phyloP scores from a whole-genome alignment of 2,329 filamentous ascomycete genomes.

The Penicillium capsulatum region DNA sequence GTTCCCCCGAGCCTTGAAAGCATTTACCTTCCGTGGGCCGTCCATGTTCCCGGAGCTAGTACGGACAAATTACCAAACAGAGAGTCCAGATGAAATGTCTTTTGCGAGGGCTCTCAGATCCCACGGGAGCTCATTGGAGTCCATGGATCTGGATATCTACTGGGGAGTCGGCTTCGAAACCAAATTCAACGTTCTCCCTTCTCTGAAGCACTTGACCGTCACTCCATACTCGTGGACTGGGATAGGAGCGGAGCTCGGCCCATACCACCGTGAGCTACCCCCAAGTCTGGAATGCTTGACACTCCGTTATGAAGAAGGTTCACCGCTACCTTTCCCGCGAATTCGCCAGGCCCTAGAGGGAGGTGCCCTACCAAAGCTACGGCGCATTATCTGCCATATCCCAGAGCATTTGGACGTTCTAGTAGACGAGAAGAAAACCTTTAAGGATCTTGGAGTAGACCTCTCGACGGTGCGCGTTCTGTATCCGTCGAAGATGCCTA shows the following conservation, averaged over 20 bases:
- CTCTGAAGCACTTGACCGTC: constrained; percentile 5
- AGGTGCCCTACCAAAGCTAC: constrained; percentile 2
- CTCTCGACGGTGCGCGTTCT: constrained; percentile 1
- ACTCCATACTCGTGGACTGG: neutral
- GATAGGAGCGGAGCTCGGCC: neutral
- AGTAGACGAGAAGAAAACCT: neutral
- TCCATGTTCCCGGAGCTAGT: neutral
- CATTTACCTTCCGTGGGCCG: constrained; percentile 2
- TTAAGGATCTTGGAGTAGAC: constrained; percentile 3
- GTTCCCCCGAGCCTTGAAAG: constrained; percentile 4
- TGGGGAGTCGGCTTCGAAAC: constrained; percentile 3
- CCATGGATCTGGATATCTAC: constrained; percentile 7
- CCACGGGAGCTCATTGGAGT: constrained; percentile 1
- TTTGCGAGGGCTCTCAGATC: neutral
- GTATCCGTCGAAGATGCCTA: constrained; percentile 3
- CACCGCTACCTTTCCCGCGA: neutral
- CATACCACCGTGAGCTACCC: neutral
- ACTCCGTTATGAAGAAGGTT: constrained; percentile 4
- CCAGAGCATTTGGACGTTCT: neutral
- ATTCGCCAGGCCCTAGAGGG: constrained; percentile 1
- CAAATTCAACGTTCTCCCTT: neutral
- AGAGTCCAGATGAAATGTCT: neutral
- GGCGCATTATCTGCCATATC: constrained; percentile 4
- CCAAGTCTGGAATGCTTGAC: constrained; percentile 7
- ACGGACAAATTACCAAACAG: too few relatives aligned